Base-by-base conservation (phyloP, 2,329 filamentous ascomycete genomes). In the Pseudopithomyces maydicus region DNA sequence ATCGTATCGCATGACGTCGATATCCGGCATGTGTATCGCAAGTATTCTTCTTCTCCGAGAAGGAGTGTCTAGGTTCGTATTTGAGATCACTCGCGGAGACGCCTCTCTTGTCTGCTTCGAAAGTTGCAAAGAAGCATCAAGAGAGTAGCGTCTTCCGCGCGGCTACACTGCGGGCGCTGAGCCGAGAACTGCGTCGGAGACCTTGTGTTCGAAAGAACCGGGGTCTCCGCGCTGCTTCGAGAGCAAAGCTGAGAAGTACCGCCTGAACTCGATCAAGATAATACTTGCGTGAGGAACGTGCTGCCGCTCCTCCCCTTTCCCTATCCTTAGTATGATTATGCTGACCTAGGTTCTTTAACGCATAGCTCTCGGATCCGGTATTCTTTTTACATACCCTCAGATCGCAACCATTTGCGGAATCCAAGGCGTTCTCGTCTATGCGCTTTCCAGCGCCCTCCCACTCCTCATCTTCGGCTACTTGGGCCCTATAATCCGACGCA, bases 201-300 rank as follows among this genome's bases (percentile, higher is more conserved):
- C 52, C 52, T 56, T 36, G 26, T 29, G 10, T 54, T 56, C 51
- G 44, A 43, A 46, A 51, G 46, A 44, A 55, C 57, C 48, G 33
- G 23, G 17, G 32, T 47, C 48, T 59, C 67, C 58, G 58, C 67
- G 26, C 26, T 4, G 26, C 5, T 29, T 29, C 8, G 26, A 29
- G 8, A 69, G 85, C 81, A 85, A 92, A 86, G 91, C 91, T 94
- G 91, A 95, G 91, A 94, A 89, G 89, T 87, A 95, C 91, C 90
- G 91, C 93, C 82, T 90, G 80, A 88, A 94, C 90, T 94, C 90
- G 91, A 95, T 91, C 91, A 95, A 95, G 91, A 91, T 94, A 95
- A 94, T 92, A 89, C 91, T 95, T 95, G 91, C 91, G 91, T 94
- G 91, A 88, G 91, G 90, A 94, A 93, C 84, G 91, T 94, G 90